Evolutionary conservation across 345 rosid genomes (phyloP), one percentile per base, ranked within the genome.

Genomic region (Salix dunnii): DNA sequence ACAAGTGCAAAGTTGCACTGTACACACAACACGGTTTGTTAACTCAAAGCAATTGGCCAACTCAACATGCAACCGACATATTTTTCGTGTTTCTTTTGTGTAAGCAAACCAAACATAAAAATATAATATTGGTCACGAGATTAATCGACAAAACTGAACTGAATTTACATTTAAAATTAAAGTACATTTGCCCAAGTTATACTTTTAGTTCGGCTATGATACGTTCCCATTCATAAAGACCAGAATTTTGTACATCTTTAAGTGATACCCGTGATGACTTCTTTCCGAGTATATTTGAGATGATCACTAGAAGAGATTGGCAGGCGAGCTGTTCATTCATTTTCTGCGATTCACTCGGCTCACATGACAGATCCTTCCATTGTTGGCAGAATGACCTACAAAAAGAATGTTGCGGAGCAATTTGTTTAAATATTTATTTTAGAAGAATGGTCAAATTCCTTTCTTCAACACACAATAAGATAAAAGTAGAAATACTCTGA

Each of bases 341-440:
- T 75, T 80, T 88, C 82, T 89, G 81, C 62, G 74, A 55, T 74
- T 81, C 84, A 6, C 82, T 85, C 31, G 25, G 67, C 76, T 89
- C 88, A 6, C 76, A 77, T 20, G 89, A 79, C 43, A 70, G 82
- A 82, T 89, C 88, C 88, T 81, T 82, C 97, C 92, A 89, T 6
- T 94, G 84, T 81, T 85, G 87, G 71, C 84, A 75, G 86, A 81
- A 95, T 13, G 97, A 87, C 99, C 99, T 93, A 86, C 73, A 30
- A 46, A 73, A 63, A 76, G 40, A n/a, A 43, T 16, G 68, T 14
- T 68, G 30, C 70, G 18, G 11, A 43, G 27, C 20, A 30, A 28
- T 58, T 71, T n/a, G 51, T 43, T 71, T 27, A 18, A 5, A 38
- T 49, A 68, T 8, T 35, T 20, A 7, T 17, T 9, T 40, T 40